Base-by-base conservation (phyloP, 805 yeast species). In the Starmerella khaoyaiensis region DNA sequence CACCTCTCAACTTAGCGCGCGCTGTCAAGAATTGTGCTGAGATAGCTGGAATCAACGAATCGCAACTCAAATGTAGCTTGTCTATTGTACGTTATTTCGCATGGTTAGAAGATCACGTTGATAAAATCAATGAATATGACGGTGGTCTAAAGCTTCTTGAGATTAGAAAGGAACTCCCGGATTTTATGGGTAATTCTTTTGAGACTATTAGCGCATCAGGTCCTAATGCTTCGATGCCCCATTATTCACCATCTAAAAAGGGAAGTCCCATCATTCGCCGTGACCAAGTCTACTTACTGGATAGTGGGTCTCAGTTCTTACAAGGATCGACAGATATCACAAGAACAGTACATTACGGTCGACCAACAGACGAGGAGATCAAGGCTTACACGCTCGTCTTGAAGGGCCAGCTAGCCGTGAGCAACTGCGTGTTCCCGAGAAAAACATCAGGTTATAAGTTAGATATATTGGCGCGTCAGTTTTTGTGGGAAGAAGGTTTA, bases 301-400 rank as follows among this genome's bases (percentile, higher is more conserved):
- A 90, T 56, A 74, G 94, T 2, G 99, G 99, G 3, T 79, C 87
- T 0, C 99, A 90, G 52, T 87, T 72, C 53, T 57, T 78, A 14
- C 94, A 90, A 53, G 98, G 97, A 11, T 87, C 98, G 0, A 90
- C 98, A 0, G 99, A 90, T 55, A 82, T 86, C 21, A 90, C 98
- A 0, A 69, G 99, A 50, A 83, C 97, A 0, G 59, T 75, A 35
- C 90, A 81, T 54, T 79, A 81, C 54, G 63, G 62, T 5, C 57
- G 59, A 3, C 83, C 90, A 10, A 49, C 68, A 0, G 48, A 48
- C 11, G 79, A 78, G 43, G 79, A 78, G 54, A 65, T 63, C 21
- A 67, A 66, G 44, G 74, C 74, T 37, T 87, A 83, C 57, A 80
- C 97, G 0, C 61, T 81, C 28, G 99, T 90, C 0, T 64, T 90